Evolutionary conservation across 495 filamentous ascomycete species (phyloP), one percentile per base, ranked within the genome.

Genomic region (Annulohypoxylon moriforme): DNA sequence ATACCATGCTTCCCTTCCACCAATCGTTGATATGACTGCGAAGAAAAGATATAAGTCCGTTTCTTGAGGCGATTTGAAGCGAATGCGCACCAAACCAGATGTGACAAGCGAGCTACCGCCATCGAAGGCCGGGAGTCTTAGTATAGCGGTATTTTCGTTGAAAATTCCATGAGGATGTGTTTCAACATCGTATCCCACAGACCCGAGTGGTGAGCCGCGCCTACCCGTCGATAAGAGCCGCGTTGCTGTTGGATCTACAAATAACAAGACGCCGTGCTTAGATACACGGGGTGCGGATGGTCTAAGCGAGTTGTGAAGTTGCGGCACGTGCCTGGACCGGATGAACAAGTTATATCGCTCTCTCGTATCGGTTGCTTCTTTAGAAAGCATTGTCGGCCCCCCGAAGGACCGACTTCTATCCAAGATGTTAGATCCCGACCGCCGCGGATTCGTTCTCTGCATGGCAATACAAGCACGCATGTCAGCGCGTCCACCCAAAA

Each of bases 31-130:
- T 6, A 65, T 46, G 18, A 67, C 62, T 4, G 62, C 62, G 47
- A 71, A 62, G 40, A 71, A 58, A 3, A 71, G 34, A 42, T 71
- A 67, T 13, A 67, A 9, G 16, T 65, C 60, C 3, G 34, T 52
- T n/a, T 42, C 62, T 18, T 71, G 62, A 2, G 68, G 68, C 8
- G 61, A 65, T 49, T 66, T 71, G 47, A 67, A 71, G 14, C 56
- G 25, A 1, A 71, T 67, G 3, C 62, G 68, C 29, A 71, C 9
- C 13, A 71, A 6, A 4, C 33, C 57, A 4, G 68, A 66, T 0
- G 62, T 61, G 18, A 71, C 22, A 4, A 71, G 27, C 3, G 56
- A 25, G 29, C 56, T 65, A 4, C 68, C 46, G 10, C 61, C 61
- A 7, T 63, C 67, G 13, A 69, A 69, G 10, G 50, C 38, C 2